Base-by-base conservation (phyloP, 371 early-diverging fungal genomes). In the Paraphysoderma sedebokerense region DNA sequence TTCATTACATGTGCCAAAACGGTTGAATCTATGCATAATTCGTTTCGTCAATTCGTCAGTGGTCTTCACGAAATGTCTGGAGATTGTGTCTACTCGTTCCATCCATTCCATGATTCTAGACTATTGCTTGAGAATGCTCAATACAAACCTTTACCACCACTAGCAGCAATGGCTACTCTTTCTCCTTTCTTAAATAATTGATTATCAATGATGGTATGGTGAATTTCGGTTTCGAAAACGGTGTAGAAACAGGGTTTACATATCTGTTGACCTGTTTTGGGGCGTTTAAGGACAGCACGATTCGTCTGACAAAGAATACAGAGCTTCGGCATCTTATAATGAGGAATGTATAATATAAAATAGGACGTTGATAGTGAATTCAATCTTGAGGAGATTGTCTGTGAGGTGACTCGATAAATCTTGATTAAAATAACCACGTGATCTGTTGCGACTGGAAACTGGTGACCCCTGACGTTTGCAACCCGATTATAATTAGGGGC, bases 1-100 rank as follows among this genome's bases (percentile, higher is more conserved):
- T 91, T 92, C 74, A 99, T 66, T 12, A 98, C 83, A 65, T 97
- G 81, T 3, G 98, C 98, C 13, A 99, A 70, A 19, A 99, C 99
- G 11, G 99, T 98, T 1, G 95, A 93, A 66, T 98, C 99, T 86
- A 53, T 28, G n/a, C n/a, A 36, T 8, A 24, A n/a, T 27, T 28
- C 12, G n/a, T 19, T 51, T n/a, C n/a, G n/a, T n/a, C n/a, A n/a
- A n/a, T n/a, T n/a, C n/a, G n/a, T n/a, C n/a, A n/a, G n/a, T n/a
- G n/a, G n/a, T n/a, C n/a, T n/a, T n/a, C n/a, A n/a, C n/a, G n/a
- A n/a, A n/a, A n/a, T n/a, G n/a, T n/a, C n/a, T n/a, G n/a, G n/a
- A n/a, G n/a, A n/a, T n/a, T n/a, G n/a, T n/a, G n/a, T n/a, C n/a
- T n/a, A n/a, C n/a, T n/a, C n/a, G n/a, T n/a, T n/a, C n/a, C n/a